Percentiles rank a stretch among this genome's conserved stretches.
phyloP scores from a whole-genome alignment of 73 alveolate species.

The Paramecium octaurelia region DNA sequence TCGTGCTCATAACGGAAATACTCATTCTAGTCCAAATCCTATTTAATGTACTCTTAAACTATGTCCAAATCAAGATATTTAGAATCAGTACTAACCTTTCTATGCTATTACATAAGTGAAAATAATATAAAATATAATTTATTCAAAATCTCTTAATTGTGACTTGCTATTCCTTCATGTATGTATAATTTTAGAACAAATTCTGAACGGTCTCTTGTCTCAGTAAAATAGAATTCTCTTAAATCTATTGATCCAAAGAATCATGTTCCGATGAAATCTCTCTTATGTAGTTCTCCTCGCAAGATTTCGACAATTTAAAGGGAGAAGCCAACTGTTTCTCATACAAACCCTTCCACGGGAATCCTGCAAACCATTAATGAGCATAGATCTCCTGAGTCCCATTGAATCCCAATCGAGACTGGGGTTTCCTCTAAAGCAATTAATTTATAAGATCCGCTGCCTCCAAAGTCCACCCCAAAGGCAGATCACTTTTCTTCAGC shows the following conservation, averaged over 20 bases:
- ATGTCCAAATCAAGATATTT: neutral
- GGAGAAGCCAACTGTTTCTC: constrained; percentile 75
- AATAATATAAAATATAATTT: neutral
- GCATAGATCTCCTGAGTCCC: constrained; percentile 83
- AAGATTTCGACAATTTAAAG: constrained; percentile 52
- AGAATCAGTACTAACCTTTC: neutral
- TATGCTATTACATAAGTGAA: neutral
- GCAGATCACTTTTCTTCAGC: constrained; percentile 78
- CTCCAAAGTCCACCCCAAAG: constrained; percentile 89
- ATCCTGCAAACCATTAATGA: constrained; percentile 93
- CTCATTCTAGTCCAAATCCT: neutral
- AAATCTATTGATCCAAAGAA: neutral
- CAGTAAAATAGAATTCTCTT: neutral
- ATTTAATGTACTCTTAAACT: neutral
- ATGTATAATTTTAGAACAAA: neutral
- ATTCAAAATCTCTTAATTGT: neutral
- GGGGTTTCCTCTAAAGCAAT: constrained; percentile 84
- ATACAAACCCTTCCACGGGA: constrained; percentile 80
- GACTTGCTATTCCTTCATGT: neutral
- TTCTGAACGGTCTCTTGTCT: neutral
- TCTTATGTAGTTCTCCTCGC: neutral
- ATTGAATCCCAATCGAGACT: constrained; percentile 82
- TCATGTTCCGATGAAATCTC: constrained; percentile 34
- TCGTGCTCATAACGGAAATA: neutral
- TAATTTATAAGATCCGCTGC: constrained; percentile 83